Evolutionary conservation across 345 rosid genomes (phyloP), one percentile per base, ranked within the genome.

Genomic region (Carallia pectinifolia): DNA sequence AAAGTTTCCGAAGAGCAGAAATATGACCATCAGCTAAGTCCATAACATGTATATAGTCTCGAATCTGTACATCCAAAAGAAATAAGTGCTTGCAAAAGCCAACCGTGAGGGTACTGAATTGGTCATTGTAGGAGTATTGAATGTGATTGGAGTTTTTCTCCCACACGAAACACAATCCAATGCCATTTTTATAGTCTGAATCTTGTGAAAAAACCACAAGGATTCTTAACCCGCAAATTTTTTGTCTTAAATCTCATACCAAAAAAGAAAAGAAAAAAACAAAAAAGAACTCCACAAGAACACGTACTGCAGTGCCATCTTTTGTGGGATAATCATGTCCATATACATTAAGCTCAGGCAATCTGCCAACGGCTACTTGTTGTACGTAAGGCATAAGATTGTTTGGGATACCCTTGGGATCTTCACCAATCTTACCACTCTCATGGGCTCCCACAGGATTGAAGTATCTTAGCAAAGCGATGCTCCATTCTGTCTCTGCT

Each of bases 361-460:
- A 63, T 81, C 98, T 67, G 59, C 96, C 97, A 67, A 92, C 99
- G 7, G 98, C 96, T 1, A 95, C 99, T 87, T 95, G 97, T 64
- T 95, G 97, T 69, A 95, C 88, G 80, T 86, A 95, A 61, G 99
- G 98, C 96, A 95, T 92, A 59, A 92, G 96, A 70, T 92, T 92
- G 70, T 89, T 95, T 0, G 97, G 98, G 69, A 95, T 85, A 31
- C 97, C 99, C 73, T 83, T 92, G 56, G 99, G 97, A 82, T 95
- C 97, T 87, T 95, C 99, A 13, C 99, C 99, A 53, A 92, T 83
- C 69, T 79, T 84, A 68, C 97, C 97, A 47, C 99, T 95, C 83
- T 92, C 94, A 74, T 90, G 96, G 66, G 97, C 97, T 71, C 93
- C 97, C 30, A 92, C 97, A 1, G 99, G 99, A 81, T 95, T 92